Evolutionary conservation across 108 stramenopile species (phyloP).

Genomic region (Skeletonema marinoi): DNA sequence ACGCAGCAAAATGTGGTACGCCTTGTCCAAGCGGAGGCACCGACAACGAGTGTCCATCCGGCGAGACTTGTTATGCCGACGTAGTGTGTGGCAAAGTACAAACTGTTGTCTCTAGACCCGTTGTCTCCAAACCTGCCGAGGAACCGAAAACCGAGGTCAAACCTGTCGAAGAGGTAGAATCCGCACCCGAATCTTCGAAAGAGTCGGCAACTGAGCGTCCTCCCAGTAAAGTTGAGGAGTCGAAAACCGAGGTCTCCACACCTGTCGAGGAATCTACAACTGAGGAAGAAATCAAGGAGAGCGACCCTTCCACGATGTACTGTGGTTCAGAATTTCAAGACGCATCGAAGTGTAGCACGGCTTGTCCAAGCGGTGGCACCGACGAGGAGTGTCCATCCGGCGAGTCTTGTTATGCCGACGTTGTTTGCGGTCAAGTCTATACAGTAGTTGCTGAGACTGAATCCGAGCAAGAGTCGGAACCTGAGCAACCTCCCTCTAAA

Average conservation of each 20-base stretch:
- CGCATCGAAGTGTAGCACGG: constrained; percentile 32
- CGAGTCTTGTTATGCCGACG: constrained; percentile 46
- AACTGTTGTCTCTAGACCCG: neutral
- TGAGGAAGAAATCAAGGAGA: neutral
- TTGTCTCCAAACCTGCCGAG: no score
- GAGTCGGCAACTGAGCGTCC: neutral
- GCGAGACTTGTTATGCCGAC: constrained; percentile 43
- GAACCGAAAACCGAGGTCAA: no score
- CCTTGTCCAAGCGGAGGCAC: constrained; percentile 45
- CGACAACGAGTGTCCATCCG: constrained; percentile 29
- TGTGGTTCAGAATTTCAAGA: constrained; percentile 76
- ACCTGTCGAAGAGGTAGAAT: no score
- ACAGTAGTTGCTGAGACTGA: constrained; percentile 1
- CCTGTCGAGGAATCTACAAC: no score
- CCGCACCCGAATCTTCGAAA: neutral
- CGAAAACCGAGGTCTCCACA: no score
- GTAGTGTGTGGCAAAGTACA: constrained; percentile 23
- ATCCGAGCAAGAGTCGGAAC: neutral
- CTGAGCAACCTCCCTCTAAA: neutral
- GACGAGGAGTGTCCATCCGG: constrained; percentile 28
- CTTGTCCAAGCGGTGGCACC: constrained; percentile 44
- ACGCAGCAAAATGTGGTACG: constrained; percentile 33
- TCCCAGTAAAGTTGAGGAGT: neutral
- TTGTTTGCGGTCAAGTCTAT: constrained; percentile 22
- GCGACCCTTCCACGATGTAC: constrained; percentile 17